Evolutionary conservation across 768 basidiomycete species (phyloP).

Genomic region (Naematelia aurantialba): DNA sequence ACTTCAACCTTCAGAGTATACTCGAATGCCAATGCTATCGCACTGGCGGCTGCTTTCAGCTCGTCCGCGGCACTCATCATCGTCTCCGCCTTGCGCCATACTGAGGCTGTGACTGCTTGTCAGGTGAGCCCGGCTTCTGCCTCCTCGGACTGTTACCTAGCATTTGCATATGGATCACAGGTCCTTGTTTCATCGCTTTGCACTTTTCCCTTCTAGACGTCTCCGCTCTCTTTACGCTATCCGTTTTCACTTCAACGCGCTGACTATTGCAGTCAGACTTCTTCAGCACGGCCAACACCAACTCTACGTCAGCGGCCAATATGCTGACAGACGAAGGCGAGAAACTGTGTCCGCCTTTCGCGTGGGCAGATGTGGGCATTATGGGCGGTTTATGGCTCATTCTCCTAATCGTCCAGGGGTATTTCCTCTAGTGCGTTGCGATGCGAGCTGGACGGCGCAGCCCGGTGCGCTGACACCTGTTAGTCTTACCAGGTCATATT

Average conservation of each 20-base stretch:
- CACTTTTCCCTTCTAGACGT: neutral
- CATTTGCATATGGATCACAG: constrained; percentile 10
- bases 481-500: constrained; percentile 62
- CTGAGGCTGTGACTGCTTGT: constrained; percentile 66
- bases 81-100: constrained; percentile 73
- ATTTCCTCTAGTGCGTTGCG: constrained; percentile 48
- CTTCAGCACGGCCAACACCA: constrained; percentile 33
- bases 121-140: too few relatives aligned
- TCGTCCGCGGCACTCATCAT: constrained; percentile 76
- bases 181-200: too few relatives aligned
- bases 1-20: constrained; percentile 46
- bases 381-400: constrained; percentile 86
- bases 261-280: too few relatives aligned
- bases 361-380: constrained; percentile 86
- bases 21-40: constrained; percentile 27
- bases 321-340: constrained; percentile 57
- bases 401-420: constrained; percentile 70
- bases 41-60: constrained; percentile 60
- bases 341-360: constrained; percentile 79
- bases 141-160: too few relatives aligned
- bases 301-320: too few relatives aligned
- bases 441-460: neutral
- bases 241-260: too few relatives aligned
- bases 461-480: neutral
- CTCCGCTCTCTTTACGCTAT: constrained; percentile 30